phyloP scores from a whole-genome alignment of 2,329 filamentous ascomycete genomes.

The Neonectria faginata region DNA sequence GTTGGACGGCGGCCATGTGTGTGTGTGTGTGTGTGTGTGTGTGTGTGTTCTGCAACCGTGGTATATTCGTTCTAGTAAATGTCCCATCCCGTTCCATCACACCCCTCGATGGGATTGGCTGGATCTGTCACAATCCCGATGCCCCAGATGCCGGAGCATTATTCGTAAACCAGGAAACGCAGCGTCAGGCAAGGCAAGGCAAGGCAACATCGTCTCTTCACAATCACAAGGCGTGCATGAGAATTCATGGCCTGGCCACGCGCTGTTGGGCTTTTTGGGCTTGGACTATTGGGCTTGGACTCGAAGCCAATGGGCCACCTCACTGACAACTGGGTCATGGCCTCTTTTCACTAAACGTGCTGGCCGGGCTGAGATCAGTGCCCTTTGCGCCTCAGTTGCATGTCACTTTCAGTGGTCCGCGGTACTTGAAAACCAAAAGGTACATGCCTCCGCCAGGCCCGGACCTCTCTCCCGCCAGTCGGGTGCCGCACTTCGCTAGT shows the following conservation, averaged over 20 bases:
- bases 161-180: not conserved
- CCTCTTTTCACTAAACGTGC: not conserved
- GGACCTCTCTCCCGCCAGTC: constrained; percentile 19
- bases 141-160: constrained; percentile 2
- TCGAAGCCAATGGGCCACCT: no score
- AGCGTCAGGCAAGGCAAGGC: not conserved
- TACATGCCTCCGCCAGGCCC: constrained; percentile 11
- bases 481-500: constrained; percentile 12
- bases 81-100: constrained; percentile 16
- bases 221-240: constrained; percentile 7
- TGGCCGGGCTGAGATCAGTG: constrained; percentile 12
- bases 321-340: not conserved
- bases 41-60: not conserved
- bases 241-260: not conserved
- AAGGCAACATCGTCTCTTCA: not conserved
- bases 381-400: not conserved
- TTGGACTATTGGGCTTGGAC: constrained; percentile 19
- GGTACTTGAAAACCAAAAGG: constrained; percentile 9
- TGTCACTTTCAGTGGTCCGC: constrained; percentile 15
- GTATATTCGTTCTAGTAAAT: not conserved
- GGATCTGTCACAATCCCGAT: constrained; percentile 16
- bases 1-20: not conserved
- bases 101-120: constrained; percentile 12
- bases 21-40: no score
- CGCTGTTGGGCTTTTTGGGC: constrained; percentile 17